These are phyloP conservation scores for Trichosporon coremiiforme DNA, from an alignment of 1,284 basidiomycete genomes.

Conservation along the genomic window DNA sequence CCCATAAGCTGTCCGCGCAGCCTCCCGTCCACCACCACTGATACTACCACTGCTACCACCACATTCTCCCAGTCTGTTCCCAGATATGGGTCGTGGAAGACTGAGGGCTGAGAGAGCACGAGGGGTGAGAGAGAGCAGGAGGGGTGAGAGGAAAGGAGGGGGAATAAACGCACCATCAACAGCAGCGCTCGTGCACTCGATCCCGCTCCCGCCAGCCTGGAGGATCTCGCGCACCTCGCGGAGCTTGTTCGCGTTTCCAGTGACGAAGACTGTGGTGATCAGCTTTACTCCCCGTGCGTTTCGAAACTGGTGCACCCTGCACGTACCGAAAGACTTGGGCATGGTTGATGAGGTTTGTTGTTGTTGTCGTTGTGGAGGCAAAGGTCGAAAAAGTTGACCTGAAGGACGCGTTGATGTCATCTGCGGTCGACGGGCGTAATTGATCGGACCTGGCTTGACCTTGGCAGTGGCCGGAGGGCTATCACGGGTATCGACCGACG, in stretches of 20 bases:
- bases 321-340: slow-evolving; percentile 31
- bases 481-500: slow-evolving; percentile 4
- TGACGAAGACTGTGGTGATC: slow-evolving; percentile 79
- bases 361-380: background rate
- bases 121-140: no score
- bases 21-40: no score
- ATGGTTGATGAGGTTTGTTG: slow-evolving; percentile 21
- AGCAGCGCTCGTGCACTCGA: slow-evolving; percentile 47
- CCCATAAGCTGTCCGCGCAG: no score
- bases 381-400: slow-evolving; percentile 14
- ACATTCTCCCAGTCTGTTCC: no score
- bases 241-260: slow-evolving; percentile 92
- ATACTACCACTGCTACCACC: no score
- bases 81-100: no score
- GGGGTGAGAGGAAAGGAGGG: no score
- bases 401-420: slow-evolving; percentile 12
- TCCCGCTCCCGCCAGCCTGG: slow-evolving; percentile 45
- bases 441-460: slow-evolving; percentile 18
- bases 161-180: slow-evolving; percentile 46
- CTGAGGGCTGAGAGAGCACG: no score
- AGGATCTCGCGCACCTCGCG: slow-evolving; percentile 70
- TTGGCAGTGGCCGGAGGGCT: no score
- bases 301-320: no score
- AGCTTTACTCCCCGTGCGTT: background rate
- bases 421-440: background rate